A percentile compares a stretch with the other conserved stretches of the same genome.
These are phyloP conservation scores for Mortierella sp. DNA, from an alignment of 371 early-diverging fungal genomes.

Conservation along the genomic window DNA sequence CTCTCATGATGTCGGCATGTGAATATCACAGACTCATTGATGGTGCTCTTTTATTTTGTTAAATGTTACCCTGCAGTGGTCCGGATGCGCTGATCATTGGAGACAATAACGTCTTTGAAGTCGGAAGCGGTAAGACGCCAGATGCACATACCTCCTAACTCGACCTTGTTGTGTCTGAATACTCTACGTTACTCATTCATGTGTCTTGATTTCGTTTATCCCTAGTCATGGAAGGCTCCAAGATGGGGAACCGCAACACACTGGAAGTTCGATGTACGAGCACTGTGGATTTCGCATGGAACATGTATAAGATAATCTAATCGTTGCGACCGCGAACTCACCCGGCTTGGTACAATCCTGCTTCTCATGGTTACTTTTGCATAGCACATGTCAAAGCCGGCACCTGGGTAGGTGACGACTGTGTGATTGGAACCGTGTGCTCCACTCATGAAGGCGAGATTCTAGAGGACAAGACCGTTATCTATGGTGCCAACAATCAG, in stretches of 20 bases:
- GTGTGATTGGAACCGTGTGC: slow-evolving; percentile 80
- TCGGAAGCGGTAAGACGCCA: slow-evolving; percentile 70
- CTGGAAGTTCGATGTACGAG: slow-evolving; percentile 73
- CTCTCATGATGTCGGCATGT: no score
- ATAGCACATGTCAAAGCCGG: slow-evolving; percentile 69
- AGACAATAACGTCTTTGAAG: slow-evolving; percentile 82
- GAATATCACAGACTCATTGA: no score
- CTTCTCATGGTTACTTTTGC: not conserved
- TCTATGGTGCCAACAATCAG: slow-evolving; percentile 71
- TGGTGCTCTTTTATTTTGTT: not conserved
- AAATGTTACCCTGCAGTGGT: slow-evolving; percentile 44
- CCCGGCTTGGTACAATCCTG: no score
- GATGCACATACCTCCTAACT: not conserved
- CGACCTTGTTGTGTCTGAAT: not conserved
- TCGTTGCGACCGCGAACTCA: not conserved
- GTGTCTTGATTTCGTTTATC: no score
- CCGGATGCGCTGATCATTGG: slow-evolving; percentile 72
- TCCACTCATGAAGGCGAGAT: slow-evolving; percentile 71
- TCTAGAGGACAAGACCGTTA: slow-evolving; percentile 72
- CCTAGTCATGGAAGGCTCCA: slow-evolving; percentile 75
- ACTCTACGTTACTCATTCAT: not conserved
- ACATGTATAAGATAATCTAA: not conserved
- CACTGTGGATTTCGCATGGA: not conserved
- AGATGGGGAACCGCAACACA: slow-evolving; percentile 75
- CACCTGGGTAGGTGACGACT: slow-evolving; percentile 74